Conservation (phyloP, 495 filamentous ascomycete genomes). For the Gamarada debralockiae region DNA sequence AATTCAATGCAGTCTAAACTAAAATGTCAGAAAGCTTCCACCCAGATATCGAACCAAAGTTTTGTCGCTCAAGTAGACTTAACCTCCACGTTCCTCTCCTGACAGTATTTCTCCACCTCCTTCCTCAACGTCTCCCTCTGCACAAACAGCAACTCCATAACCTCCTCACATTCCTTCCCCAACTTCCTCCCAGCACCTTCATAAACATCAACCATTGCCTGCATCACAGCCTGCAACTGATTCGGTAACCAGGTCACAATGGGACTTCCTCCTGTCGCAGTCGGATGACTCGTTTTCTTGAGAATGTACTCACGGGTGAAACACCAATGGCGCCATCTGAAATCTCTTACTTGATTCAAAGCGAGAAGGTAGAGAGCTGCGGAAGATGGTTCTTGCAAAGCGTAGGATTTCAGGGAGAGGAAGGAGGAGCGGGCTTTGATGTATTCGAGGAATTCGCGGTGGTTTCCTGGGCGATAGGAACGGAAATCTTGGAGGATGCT, state of each 20-base stretch:
- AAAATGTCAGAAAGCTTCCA: too few species aligned
- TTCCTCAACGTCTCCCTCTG: slow-evolving; percentile 67
- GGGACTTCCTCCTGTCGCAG: slow-evolving; percentile 85
- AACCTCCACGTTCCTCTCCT: slow-evolving; percentile 55
- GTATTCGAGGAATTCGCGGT: slow-evolving; percentile 75
- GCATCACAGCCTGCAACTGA: slow-evolving; percentile 41
- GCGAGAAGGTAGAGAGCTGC: slow-evolving; percentile 64
- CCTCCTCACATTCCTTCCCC: slow-evolving; percentile 46
- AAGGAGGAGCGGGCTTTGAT: slow-evolving; percentile 54
- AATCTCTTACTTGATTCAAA: slow-evolving; percentile 82
- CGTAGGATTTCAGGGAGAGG: slow-evolving; percentile 58
- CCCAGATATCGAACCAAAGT: not conserved
- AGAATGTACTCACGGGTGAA: slow-evolving; percentile 95
- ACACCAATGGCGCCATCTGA: slow-evolving; percentile 91
- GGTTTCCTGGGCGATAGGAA: slow-evolving; percentile 77
- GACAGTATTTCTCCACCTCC: slow-evolving; percentile 79
- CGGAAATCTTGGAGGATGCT: slow-evolving; percentile 83
- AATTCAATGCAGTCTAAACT: too few species aligned
- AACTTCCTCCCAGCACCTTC: slow-evolving; percentile 34
- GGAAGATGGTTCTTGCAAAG: slow-evolving; percentile 37
- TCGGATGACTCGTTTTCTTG: slow-evolving; percentile 75
- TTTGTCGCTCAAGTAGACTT: not conserved
- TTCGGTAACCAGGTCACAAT: slow-evolving; percentile 61
- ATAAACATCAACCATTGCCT: slow-evolving; percentile 31
- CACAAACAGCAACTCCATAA: slow-evolving; percentile 67